A percentile compares a stretch with the other conserved stretches of the same genome.
Evolutionary conservation across 1,284 basidiomycete genomes (phyloP).

Genomic region (Cryptococcus sp.): DNA sequence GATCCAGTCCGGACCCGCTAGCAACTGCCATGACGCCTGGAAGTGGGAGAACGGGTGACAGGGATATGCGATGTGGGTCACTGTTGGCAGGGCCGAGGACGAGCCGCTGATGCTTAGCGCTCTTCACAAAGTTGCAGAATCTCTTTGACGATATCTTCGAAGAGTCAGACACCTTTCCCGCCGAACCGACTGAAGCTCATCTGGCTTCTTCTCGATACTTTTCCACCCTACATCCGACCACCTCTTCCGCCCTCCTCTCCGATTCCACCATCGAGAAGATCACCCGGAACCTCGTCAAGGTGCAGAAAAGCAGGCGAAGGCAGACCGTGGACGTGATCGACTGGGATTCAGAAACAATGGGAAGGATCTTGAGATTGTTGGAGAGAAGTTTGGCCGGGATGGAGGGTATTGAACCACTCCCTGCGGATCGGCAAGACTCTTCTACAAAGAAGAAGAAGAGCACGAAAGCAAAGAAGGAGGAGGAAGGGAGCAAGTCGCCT

Average conservation of each 20-base stretch:
- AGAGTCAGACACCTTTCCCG: conserved; percentile 71
- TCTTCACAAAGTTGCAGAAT: conserved; percentile 65
- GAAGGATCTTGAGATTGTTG: conserved; percentile 64
- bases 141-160: conserved; percentile 81
- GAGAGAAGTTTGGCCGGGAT: conserved; percentile 68
- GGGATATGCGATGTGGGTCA: conserved; percentile 63
- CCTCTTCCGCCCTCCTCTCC: conserved; percentile 57
- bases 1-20: conserved; percentile 10
- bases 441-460: conserved; percentile 15
- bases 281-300: conserved; percentile 22
- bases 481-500: conserved; percentile 43
- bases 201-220: conserved; percentile 58
- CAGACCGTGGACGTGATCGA: conserved; percentile 13
- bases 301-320: conserved; percentile 20
- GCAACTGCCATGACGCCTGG: conserved; percentile 5
- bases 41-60: conserved; percentile 56
- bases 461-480: conserved; percentile 28
- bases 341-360: conserved; percentile 57
- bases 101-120: conserved; percentile 49
- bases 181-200: conserved; percentile 56
- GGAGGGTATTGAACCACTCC: conserved; percentile 67
- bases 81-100: conserved; percentile 3
- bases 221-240: conserved; percentile 56
- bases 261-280: conserved; percentile 61
- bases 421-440: conserved; percentile 37